These are phyloP conservation scores for Speleostelium caveatum DNA, from an alignment of 78 protist species.

Conservation along the genomic window DNA sequence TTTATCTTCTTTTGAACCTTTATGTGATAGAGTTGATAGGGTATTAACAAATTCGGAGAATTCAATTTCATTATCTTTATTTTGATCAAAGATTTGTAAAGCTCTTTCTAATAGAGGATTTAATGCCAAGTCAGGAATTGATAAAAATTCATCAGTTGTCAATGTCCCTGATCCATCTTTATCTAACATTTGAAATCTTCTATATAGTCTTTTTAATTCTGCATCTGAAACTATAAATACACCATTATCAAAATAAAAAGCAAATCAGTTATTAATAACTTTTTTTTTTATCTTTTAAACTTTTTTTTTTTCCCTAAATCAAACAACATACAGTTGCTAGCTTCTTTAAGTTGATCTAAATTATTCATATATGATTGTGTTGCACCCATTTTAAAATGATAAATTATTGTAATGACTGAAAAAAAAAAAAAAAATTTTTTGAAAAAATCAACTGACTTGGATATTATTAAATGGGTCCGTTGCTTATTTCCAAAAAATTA, in stretches of 20 bases:
- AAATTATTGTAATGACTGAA: not conserved
- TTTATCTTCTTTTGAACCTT: constrained; percentile 88
- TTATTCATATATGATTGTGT: constrained; percentile 30
- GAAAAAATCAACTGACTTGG: too few relatives aligned
- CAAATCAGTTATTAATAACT: not conserved
- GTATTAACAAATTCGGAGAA: constrained; percentile 89
- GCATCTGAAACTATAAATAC: constrained; percentile 72
- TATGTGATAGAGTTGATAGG: constrained; percentile 80
- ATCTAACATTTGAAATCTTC: constrained; percentile 94
- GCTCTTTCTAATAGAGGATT: constrained; percentile 89
- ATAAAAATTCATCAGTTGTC: constrained; percentile 90
- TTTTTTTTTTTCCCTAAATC: not conserved
- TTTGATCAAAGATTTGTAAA: constrained; percentile 84
- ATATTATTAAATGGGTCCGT: too few relatives aligned
- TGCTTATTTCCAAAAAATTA: too few relatives aligned
- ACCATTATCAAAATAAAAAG: not conserved
- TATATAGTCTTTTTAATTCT: constrained; percentile 85
- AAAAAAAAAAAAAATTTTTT: too few relatives aligned
- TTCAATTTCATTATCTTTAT: constrained; percentile 91
- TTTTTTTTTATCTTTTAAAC: not conserved
- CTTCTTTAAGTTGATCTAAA: constrained; percentile 61
- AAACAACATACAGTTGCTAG: constrained; percentile 41
- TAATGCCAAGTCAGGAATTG: constrained; percentile 91
- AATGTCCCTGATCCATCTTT: constrained; percentile 91
- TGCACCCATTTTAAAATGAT: constrained; percentile 45